Evolutionary conservation across 306 rosid genomes (phyloP).

Genomic region (Crataegus laevigata): DNA sequence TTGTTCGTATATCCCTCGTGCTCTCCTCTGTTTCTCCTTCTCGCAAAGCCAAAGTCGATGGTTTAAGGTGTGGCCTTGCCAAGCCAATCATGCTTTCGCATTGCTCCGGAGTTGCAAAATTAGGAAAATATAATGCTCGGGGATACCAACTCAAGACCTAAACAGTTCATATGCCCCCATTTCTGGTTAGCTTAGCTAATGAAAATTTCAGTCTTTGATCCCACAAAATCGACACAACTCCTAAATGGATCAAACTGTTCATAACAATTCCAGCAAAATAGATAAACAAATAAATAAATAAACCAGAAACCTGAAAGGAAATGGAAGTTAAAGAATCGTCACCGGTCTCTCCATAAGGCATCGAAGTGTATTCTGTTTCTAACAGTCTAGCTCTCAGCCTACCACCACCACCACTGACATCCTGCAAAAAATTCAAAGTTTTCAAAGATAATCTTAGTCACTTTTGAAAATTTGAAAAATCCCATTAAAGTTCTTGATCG

Average conservation of each 20-base stretch:
- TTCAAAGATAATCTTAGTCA: neutral
- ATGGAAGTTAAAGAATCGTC: constrained; percentile 64
- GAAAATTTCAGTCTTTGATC: neutral
- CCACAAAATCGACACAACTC: neutral
- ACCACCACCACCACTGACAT: constrained; percentile 16
- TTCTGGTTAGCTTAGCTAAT: neutral
- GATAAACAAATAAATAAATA: neutral
- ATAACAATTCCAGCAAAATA: neutral
- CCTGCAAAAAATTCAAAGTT: constrained; percentile 24
- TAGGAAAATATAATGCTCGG: constrained; percentile 73
- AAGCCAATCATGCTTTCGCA: constrained; percentile 49
- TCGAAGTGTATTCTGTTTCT: constrained; percentile 36
- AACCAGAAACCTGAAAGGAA: constrained; percentile 64
- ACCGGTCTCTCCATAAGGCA: constrained; percentile 60
- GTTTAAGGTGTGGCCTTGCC: constrained; percentile 51
- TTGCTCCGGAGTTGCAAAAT: constrained; percentile 74
- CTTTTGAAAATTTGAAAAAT: neutral
- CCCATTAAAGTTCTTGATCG: neutral
- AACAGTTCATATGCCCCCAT: constrained; percentile 1
- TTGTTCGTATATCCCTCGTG: constrained; percentile 69
- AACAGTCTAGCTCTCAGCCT: constrained; percentile 36
- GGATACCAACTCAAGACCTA: constrained; percentile 91
- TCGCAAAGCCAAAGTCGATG: constrained; percentile 62
- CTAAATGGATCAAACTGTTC: neutral
- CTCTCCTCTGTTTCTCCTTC: constrained; percentile 57